These are phyloP conservation scores for Phytophthora pluvialis DNA, from an alignment of 352 stramenopile genomes.

Conservation along the genomic window DNA sequence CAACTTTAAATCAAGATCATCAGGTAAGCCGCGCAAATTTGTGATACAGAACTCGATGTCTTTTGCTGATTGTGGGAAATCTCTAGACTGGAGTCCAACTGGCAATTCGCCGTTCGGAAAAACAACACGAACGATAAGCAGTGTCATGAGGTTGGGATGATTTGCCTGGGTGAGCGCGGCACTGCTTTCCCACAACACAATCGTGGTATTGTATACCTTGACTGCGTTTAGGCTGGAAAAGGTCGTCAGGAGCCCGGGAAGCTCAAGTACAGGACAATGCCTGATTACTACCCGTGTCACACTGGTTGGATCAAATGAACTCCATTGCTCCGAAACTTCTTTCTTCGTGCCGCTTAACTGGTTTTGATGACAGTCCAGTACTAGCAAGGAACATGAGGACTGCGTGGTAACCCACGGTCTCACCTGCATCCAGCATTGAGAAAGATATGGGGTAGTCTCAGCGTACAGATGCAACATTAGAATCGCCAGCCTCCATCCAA, in stretches of 20 bases:
- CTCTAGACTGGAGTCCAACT: constrained; percentile 27
- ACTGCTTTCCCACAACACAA: constrained; percentile 19
- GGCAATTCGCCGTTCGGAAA: constrained; percentile 38
- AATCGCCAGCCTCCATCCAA: constrained; percentile 26
- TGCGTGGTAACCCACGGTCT: constrained; percentile 17
- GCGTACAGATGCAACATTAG: constrained; percentile 29
- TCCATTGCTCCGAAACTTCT: constrained; percentile 12
- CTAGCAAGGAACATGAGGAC: constrained; percentile 26
- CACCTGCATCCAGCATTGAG: constrained; percentile 37
- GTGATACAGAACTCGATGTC: constrained; percentile 43
- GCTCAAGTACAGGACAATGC: constrained; percentile 21
- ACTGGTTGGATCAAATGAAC: constrained; percentile 14
- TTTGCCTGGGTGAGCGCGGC: constrained; percentile 31
- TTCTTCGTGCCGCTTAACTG: constrained; percentile 10
- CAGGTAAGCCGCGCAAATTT: constrained; percentile 42
- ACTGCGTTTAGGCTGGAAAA: constrained; percentile 21
- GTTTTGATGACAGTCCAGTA: constrained; percentile 22
- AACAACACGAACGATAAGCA: constrained; percentile 42
- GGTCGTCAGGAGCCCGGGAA: constrained; percentile 10
- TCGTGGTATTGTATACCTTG: constrained; percentile 39
- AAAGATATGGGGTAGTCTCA: constrained; percentile 1
- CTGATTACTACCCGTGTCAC: constrained; percentile 15
- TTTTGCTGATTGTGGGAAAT: constrained; percentile 36
- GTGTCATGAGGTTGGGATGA: constrained; percentile 40
- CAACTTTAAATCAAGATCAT: constrained; percentile 45